Evolutionary conservation across 2,329 filamentous ascomycete genomes (phyloP).

Genomic region (Cytospora piceae): DNA sequence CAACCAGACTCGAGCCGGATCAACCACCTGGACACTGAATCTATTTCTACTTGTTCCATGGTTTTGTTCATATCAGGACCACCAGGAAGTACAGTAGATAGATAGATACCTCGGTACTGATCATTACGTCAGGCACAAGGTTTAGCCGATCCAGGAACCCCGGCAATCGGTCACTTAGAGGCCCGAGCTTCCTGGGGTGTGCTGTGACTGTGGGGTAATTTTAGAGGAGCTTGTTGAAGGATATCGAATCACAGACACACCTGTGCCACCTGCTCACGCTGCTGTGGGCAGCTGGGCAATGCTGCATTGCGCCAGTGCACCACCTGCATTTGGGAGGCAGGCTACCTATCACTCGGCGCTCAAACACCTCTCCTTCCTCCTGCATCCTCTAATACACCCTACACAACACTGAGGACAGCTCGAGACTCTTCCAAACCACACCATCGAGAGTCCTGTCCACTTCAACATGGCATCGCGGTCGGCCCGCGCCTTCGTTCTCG

Average conservation of each 20-base stretch:
- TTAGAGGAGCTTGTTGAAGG: neutral
- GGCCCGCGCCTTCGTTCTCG: conserved; percentile 45
- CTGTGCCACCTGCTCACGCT: too few relatives aligned
- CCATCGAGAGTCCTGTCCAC: conserved; percentile 18
- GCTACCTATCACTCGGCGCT: neutral
- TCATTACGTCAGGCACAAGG: neutral
- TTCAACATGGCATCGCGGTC: conserved; percentile 46
- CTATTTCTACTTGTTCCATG: neutral
- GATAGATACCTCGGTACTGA: neutral
- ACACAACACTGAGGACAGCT: conserved; percentile 7
- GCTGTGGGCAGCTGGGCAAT: neutral
- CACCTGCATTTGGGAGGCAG: conserved; percentile 1
- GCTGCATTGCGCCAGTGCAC: neutral
- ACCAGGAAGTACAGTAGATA: neutral
- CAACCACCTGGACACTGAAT: too few relatives aligned
- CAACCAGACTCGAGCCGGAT: too few relatives aligned
- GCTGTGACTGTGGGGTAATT: neutral
- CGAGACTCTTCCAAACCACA: conserved; percentile 6
- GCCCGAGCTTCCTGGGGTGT: conserved; percentile 4
- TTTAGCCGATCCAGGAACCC: neutral
- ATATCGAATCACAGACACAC: neutral
- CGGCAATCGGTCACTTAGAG: neutral
- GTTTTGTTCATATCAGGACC: neutral
- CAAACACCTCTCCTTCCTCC: neutral
- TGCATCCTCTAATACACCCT: neutral